Evolutionary conservation across 2,329 filamentous ascomycete species (phyloP).

Genomic region (Penicillium digitatum): DNA sequence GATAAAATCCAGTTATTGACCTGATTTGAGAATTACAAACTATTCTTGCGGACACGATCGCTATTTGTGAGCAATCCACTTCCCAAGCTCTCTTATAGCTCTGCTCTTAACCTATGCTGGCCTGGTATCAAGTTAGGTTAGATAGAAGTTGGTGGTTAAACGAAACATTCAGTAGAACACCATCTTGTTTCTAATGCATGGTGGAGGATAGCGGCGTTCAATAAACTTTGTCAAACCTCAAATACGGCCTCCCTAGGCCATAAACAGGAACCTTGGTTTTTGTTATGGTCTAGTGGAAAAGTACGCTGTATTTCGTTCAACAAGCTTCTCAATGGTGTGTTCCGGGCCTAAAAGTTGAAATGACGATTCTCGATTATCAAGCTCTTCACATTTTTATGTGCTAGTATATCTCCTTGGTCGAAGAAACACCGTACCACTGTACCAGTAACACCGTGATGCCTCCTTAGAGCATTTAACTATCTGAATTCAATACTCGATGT

Average conservation of each 20-base stretch:
- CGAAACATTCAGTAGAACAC: not conserved
- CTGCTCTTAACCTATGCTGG: not conserved
- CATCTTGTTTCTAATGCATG: not conserved
- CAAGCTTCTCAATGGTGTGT: not conserved
- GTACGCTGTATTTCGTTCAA: too few relatives aligned
- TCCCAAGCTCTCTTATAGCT: not conserved
- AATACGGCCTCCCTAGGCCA: too few relatives aligned
- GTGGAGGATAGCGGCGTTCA: too few relatives aligned
- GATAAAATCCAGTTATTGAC: not conserved
- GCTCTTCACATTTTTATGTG: not conserved
- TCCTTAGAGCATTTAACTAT: too few relatives aligned
- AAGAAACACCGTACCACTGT: not conserved
- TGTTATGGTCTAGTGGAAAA: too few relatives aligned
- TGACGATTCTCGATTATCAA: not conserved
- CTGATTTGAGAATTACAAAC: not conserved
- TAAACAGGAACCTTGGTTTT: too few relatives aligned
- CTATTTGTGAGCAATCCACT: not conserved
- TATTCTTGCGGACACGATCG: too few relatives aligned
- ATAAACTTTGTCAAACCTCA: too few relatives aligned
- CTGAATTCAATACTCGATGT: not conserved
- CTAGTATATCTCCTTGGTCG: not conserved
- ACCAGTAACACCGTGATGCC: not conserved
- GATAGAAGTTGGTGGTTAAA: not conserved
- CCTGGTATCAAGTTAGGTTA: not conserved
- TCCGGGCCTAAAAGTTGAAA: not conserved